Base-by-base conservation (phyloP, 2,329 filamentous ascomycete genomes). In the Rutstroemia sydowiana region DNA sequence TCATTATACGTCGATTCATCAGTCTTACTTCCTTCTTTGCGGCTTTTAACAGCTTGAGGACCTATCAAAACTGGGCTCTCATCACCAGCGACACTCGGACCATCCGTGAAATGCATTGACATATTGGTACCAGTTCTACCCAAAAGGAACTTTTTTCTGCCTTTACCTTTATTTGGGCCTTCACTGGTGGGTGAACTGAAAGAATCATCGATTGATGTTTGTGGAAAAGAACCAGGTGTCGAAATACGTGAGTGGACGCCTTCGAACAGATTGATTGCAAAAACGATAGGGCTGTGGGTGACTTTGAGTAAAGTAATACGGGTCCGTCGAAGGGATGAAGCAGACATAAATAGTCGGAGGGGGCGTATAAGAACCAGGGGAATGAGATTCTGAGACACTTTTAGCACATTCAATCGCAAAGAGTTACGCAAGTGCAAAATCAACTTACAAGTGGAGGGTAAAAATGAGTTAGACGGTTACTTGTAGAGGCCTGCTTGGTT, bases 351-450 rank as follows among this genome's bases (percentile, higher is more conserved):
- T 41, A 91, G 73, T 52, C 86, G 78, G 54, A 89, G 73, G 0
- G 88, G 88, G 14, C 87, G 79, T 63, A 91, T 82, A 55, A 85
- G 74, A 57, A 84, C 69, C 51, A 91, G 74, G 7, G 87, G 84
- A 41, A 92, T 72, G 36, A 93, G 76, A 66, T 92, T 93, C 37
- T 41, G n/a, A 32, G 13, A 32, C 7, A 13, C 30, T 32, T 7
- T 32, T 32, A 32, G 30, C 13, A 13, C 7, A 32, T 32, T 32
- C n/a, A n/a, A n/a, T n/a, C n/a, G n/a, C n/a, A 13, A 32, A 32
- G 30, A 13, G 6, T 7, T 7, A 32, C 7, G 6, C 30, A 32
- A 7, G 7, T 32, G 13, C 30, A 32, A 32, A 32, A 7, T 32
- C 13, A 11, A 4, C 37, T 41, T 41, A 41, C 37, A 61, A 85